Evolutionary conservation across 768 basidiomycete genomes (phyloP).

Genomic region (Suillus paluster): DNA sequence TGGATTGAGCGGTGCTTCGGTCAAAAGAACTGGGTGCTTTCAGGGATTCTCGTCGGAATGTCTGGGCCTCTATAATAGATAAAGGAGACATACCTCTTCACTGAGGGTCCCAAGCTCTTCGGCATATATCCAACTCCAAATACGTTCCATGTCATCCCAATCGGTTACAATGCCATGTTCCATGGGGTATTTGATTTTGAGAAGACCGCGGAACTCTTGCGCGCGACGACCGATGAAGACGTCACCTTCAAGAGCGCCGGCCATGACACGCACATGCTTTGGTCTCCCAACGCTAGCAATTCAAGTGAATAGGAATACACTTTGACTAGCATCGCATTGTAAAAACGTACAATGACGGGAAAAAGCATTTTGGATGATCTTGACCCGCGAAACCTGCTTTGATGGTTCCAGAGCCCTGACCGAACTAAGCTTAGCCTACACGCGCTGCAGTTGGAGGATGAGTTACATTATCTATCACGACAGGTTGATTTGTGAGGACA

Average conservation of each 20-base stretch:
- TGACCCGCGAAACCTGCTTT: constrained; percentile 99
- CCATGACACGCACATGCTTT: constrained; percentile 98
- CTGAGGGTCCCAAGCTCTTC: constrained; percentile 95
- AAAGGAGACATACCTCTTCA: constrained; percentile 75
- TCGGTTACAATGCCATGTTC: constrained; percentile 98
- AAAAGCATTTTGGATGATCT: constrained; percentile 99
- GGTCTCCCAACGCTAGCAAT: constrained; percentile 85
- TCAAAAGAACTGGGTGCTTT: constrained; percentile 96
- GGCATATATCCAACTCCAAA: constrained; percentile 98
- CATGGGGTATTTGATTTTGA: constrained; percentile 99
- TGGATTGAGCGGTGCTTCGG: constrained; percentile 97
- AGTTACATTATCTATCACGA: constrained; percentile 95
- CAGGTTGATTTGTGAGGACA: constrained; percentile 96
- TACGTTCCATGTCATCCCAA: constrained; percentile 99
- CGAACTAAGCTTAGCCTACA: constrained; percentile 28
- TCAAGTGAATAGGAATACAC: constrained; percentile 25
- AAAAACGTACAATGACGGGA: constrained; percentile 91
- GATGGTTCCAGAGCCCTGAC: constrained; percentile 96
- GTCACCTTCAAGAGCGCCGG: constrained; percentile 94
- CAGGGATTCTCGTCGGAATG: constrained; percentile 16
- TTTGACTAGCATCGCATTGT: constrained; percentile 35
- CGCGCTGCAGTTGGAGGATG: constrained; percentile 20
- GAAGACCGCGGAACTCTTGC: constrained; percentile 92
- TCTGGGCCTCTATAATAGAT: neutral
- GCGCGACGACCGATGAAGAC: constrained; percentile 95